Conservation (phyloP, 495 filamentous ascomycete species). For the Penicillium robsamsonii region DNA sequence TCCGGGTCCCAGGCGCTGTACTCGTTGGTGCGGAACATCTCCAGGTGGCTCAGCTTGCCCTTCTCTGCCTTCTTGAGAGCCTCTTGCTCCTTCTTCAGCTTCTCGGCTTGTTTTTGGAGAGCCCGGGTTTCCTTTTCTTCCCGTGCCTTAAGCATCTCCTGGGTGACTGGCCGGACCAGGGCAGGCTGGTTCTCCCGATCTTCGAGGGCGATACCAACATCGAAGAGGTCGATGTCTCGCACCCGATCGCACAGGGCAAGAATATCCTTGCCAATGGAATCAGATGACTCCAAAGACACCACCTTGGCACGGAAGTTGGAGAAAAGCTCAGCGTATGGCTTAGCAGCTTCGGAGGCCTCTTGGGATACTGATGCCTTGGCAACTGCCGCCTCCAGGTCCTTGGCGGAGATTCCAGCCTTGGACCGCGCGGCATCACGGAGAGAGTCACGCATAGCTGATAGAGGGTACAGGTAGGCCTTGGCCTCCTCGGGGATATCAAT, state of each 20-base stretch:
- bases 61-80: slow-evolving; percentile 62
- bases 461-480: slow-evolving; percentile 61
- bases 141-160: slow-evolving; percentile 67
- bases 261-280: slow-evolving; percentile 54
- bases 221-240: slow-evolving; percentile 74
- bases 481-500: slow-evolving; percentile 60
- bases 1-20: slow-evolving; percentile 83
- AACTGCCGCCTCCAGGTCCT: slow-evolving; percentile 36
- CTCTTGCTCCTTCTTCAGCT: slow-evolving; percentile 53
- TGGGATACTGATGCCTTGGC: slow-evolving; percentile 21
- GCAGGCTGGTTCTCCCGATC: slow-evolving; percentile 74
- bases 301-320: slow-evolving; percentile 43
- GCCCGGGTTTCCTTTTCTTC: slow-evolving; percentile 60
- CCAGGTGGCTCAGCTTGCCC: slow-evolving; percentile 64
- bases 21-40: slow-evolving; percentile 73
- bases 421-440: slow-evolving; percentile 57
- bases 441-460: slow-evolving; percentile 66
- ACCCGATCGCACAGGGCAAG: slow-evolving; percentile 73
- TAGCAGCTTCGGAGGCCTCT: slow-evolving; percentile 28
- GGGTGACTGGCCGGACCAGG: slow-evolving; percentile 77
- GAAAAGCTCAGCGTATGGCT: slow-evolving; percentile 39
- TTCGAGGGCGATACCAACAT: slow-evolving; percentile 82
- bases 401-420: slow-evolving; percentile 32
- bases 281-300: slow-evolving; percentile 43
- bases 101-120: slow-evolving; percentile 58